Percentiles rank a stretch among this genome's conserved stretches.
Conservation (phyloP, 192 early-diverging fungal genomes). For the Blastocladiella britannica region DNA sequence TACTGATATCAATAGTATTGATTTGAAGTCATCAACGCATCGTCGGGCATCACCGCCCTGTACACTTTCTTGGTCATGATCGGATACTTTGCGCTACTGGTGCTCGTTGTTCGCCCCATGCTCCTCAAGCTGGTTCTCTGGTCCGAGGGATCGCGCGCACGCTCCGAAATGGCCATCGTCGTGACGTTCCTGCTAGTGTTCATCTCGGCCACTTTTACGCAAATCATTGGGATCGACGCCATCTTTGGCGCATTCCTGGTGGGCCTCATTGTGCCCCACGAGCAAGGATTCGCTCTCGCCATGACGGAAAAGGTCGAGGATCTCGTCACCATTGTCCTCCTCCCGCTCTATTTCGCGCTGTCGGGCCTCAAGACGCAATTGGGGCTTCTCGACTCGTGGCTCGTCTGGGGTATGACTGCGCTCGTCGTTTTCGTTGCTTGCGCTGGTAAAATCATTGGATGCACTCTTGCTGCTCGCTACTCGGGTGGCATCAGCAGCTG, state of each 20-base stretch:
- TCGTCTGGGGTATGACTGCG: constrained; percentile 54
- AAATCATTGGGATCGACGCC: constrained; percentile 70
- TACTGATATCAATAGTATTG: too few species aligned
- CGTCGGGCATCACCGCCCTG: constrained; percentile 43
- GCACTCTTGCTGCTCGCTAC: constrained; percentile 40
- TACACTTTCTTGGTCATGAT: constrained; percentile 58
- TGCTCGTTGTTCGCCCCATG: constrained; percentile 44
- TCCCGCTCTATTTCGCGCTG: constrained; percentile 84
- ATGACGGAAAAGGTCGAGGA: constrained; percentile 89
- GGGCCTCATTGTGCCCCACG: constrained; percentile 73
- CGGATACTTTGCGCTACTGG: constrained; percentile 48
- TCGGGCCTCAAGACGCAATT: constrained; percentile 81
- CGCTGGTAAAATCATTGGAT: constrained; percentile 71
- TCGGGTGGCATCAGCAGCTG: constrained; percentile 48
- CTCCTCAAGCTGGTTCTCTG: constrained; percentile 15
- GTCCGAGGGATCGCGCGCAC: background rate
- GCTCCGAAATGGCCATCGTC: constrained; percentile 36
- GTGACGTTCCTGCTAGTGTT: constrained; percentile 51
- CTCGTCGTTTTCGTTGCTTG: constrained; percentile 57
- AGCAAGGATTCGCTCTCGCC: constrained; percentile 62
- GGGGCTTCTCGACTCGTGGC: constrained; percentile 42
- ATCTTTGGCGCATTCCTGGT: constrained; percentile 86
- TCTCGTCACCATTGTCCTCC: constrained; percentile 57
- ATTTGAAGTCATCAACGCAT: constrained; percentile 60
- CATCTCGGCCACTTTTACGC: constrained; percentile 56